Evolutionary conservation across 306 rosid species (phyloP), one percentile per base, ranked within the genome.

Genomic region (Casuarina cunninghamiana): DNA sequence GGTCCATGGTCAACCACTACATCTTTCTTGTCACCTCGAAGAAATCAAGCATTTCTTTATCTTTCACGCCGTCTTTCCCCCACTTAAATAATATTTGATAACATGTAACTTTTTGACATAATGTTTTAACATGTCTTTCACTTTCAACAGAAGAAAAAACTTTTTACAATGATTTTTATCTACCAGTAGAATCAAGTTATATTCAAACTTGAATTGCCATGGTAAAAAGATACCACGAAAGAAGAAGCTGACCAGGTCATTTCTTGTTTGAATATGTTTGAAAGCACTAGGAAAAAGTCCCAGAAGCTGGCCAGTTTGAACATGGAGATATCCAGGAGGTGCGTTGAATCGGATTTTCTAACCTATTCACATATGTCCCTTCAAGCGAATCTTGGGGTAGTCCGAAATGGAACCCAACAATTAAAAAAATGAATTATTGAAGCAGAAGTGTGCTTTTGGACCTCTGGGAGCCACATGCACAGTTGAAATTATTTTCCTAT

Each of bases 311-410:
- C 38, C 44, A 63, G 45, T 16, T 62, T 37, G 43, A 41, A 19
- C 39, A 66, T 62, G 58, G 66, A 42, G 50, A 53, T 13, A 9
- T 42, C 46, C 26, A 63, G 43, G 54, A 38, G 44, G 42, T 4
- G 41, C 8, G 11, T 61, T 42, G 44, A 62, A 12, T n/a, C 69
- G 10, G 10, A 42, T 42, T 53, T 60, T 17, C 70, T 37, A 74
- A 63, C 58, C 32, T 32, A 39, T 9, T 37, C 9, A 35, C 48
- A 7, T 17, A 50, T 81, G 83, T 54, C 80, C 83, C 80, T 79
- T 85, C 72, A 81, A 72, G 79, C 26, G 73, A 85, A 72, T 82
- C 75, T 75, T 72, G 77, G 80, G 84, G 77, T 81, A 66, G n/a
- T 42, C 73, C 21, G 78, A 51, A 54, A 60, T 66, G 53, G 50